Conservation (phyloP, 768 basidiomycete species). For the Calvatia gigantea region DNA sequence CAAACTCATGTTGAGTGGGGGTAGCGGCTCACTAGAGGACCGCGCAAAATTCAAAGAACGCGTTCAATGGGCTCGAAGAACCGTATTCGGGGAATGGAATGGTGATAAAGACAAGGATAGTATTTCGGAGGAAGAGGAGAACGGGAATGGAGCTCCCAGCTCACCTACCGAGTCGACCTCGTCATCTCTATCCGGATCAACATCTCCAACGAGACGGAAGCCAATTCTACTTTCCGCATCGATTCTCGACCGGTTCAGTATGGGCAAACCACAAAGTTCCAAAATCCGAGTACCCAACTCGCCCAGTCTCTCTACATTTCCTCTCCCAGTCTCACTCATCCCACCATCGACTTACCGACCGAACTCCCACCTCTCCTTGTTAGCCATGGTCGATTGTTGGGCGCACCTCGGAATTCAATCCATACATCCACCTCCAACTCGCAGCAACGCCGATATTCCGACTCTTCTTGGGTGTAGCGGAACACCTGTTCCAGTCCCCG, state of each 20-base stretch:
- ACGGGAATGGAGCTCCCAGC: background rate
- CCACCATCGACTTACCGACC: conserved; percentile 44
- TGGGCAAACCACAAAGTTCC: conserved; percentile 44
- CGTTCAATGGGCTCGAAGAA: conserved; percentile 67
- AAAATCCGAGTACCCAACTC: conserved; percentile 10
- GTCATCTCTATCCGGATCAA: background rate
- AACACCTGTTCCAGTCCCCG: conserved; percentile 83
- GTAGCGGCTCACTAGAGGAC: conserved; percentile 32
- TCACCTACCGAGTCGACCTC: background rate
- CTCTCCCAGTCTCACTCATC: conserved; percentile 24
- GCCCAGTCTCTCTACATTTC: conserved; percentile 7
- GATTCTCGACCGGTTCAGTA: conserved; percentile 85
- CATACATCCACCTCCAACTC: conserved; percentile 85
- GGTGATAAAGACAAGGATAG: too few relatives aligned
- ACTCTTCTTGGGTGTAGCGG: conserved; percentile 95
- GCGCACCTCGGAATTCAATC: conserved; percentile 79
- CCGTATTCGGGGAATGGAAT: conserved; percentile 67
- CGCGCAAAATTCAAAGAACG: conserved; percentile 58
- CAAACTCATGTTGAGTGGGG: conserved; percentile 86
- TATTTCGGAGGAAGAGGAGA: background rate
- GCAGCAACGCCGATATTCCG: conserved; percentile 96
- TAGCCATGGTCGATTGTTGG: conserved; percentile 99
- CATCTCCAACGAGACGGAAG: conserved; percentile 23
- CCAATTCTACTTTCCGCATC: conserved; percentile 84
- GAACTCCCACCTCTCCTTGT: conserved; percentile 90